These are phyloP conservation scores for Manihot esculenta DNA, from an alignment of 441 rosid species.

Conservation along the genomic window DNA sequence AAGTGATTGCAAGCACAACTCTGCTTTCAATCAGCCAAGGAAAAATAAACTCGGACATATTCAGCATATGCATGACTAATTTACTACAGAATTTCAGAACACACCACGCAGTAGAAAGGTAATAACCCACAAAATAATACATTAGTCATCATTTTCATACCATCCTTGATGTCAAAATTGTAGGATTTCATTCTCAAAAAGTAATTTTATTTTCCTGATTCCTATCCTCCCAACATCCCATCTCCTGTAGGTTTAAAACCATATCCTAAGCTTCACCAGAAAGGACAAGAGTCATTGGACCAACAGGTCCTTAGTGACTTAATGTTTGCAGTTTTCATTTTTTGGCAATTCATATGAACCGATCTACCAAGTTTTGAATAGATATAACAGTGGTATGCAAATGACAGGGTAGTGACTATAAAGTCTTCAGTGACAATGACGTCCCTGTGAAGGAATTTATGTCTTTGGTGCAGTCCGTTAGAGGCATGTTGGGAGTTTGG, in stretches of 20 bases:
- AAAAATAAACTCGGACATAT: not conserved
- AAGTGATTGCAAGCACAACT: conserved; percentile 4
- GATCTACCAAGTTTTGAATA: conserved; percentile 7
- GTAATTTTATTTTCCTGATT: not conserved
- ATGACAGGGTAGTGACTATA: not conserved
- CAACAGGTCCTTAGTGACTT: not conserved
- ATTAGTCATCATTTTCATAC: not conserved
- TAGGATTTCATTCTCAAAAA: not conserved
- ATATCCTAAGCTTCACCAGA: not conserved
- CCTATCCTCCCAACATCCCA: not conserved
- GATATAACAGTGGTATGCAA: not conserved
- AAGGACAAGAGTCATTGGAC: not conserved
- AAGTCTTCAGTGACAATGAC: not conserved
- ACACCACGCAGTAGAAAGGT: not conserved
- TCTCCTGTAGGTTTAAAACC: not conserved
- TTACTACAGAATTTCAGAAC: not conserved
- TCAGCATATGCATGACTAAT: not conserved
- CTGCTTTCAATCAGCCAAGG: not conserved
- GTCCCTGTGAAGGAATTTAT: no score
- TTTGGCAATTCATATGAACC: not conserved
- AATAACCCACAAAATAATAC: not conserved
- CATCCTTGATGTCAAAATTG: not conserved
- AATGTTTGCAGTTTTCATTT: not conserved
- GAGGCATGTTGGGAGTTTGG: no score
- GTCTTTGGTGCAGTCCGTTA: no score